phyloP scores from a whole-genome alignment of 257 asterid species.

The Penstemon barbatus region DNA sequence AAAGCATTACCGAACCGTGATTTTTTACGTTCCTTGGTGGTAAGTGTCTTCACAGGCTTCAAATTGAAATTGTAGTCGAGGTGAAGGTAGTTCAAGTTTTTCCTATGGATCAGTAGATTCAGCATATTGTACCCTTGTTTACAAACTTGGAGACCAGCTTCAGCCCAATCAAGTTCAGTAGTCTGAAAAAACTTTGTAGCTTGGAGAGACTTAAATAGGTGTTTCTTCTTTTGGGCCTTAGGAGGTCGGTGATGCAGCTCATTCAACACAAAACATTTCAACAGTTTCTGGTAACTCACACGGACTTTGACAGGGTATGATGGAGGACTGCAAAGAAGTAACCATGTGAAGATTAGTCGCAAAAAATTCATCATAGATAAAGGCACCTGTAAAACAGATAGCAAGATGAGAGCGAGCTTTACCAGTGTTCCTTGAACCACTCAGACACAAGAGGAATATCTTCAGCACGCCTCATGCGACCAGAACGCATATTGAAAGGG shows the following conservation, averaged over 20 bases:
- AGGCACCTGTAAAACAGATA: background rate
- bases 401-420: conserved; percentile 27
- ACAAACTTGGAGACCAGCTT: conserved; percentile 98
- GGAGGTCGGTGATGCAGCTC: conserved; percentile 99
- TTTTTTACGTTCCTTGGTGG: conserved; percentile 95
- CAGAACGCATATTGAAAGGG: conserved; percentile 98
- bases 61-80: conserved; percentile 93
- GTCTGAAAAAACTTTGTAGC: conserved; percentile 98
- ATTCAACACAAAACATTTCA: conserved; percentile 94
- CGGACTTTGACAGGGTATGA: conserved; percentile 97
- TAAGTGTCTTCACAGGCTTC: conserved; percentile 98
- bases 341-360: conserved; percentile 10
- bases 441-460: conserved; percentile 98
- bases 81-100: conserved; percentile 89
- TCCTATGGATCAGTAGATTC: conserved; percentile 91
- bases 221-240: conserved; percentile 97
- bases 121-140: conserved; percentile 99
- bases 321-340: conserved; percentile 68
- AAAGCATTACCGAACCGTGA: conserved; percentile 98
- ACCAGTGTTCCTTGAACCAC: conserved; percentile 99
- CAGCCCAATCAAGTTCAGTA: conserved; percentile 99
- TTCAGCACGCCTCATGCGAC: conserved; percentile 97
- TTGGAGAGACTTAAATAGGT: conserved; percentile 85
- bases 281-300: conserved; percentile 91
- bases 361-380: background rate